Base-by-base conservation (phyloP, 108 stramenopile genomes). In the Pseudonitzschia delicatissima region DNA sequence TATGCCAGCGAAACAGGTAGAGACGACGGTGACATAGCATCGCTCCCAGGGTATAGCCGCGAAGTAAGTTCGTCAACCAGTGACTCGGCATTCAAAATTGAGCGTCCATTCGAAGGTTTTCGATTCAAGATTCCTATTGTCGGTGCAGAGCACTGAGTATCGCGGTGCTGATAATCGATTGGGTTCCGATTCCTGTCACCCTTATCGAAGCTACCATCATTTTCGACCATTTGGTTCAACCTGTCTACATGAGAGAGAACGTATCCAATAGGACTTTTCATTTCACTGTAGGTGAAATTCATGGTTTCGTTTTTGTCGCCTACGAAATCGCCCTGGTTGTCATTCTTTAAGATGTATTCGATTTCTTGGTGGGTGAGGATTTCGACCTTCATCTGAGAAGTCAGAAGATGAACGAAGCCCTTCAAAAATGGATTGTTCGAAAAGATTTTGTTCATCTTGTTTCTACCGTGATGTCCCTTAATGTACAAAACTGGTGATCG, bases 41-140 rank as follows among this genome's bases (percentile, higher is more conserved):
- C 11, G 37, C 6, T 39, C 11, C 6, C 37, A 6, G 6, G 8
- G 8, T 39, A 39, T 39, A 39, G 6, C 37, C 37, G 37, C 37
- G 8, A 6, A 39, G 11, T 39, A 8, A 48, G 20, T 17, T 48
- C 47, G 2, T 69, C 42, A 15, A 58, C 40, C 5, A 78, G 12
- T 1, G 37, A 36, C n/a, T 62, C 61, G 8, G 52, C 34, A 59
- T 79, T 74, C 15, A 39, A 6, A 15, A 79, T 45, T 15, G 58
- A 61, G 40, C 78, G 68, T 53, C 57, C 50, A 23, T 29, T 36
- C 17, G 61, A 51, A 21, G 31, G 32, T 32, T 58, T 49, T 9
- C 78, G 78, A 31, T 74, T 74, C 36, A 79, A 47, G n/a, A 79
- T 49, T 15, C 64, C 61, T 34, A 79, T 74, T 26, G 69, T 67